Conservation (phyloP, 768 basidiomycete genomes). For the Termitomyces sp. region DNA sequence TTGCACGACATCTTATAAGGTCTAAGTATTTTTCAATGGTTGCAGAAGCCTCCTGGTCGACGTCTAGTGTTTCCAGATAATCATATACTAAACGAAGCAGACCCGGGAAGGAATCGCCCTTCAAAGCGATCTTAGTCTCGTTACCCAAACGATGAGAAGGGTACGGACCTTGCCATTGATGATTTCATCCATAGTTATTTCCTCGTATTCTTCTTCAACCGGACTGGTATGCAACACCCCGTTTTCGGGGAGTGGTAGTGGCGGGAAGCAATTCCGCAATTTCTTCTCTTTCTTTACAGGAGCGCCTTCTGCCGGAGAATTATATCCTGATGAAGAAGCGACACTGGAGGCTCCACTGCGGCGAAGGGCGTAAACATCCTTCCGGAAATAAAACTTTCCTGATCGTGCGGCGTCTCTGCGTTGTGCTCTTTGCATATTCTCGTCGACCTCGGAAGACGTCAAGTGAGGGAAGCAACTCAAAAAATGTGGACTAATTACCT, state of each 20-base stretch:
- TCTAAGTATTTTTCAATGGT: constrained; percentile 78
- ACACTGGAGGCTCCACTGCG: constrained; percentile 37
- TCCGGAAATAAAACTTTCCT: constrained; percentile 89
- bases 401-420: constrained; percentile 67
- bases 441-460: constrained; percentile 69
- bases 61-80: constrained; percentile 85
- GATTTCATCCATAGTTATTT: constrained; percentile 90
- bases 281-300: constrained; percentile 55
- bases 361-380: constrained; percentile 68
- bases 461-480: neutral
- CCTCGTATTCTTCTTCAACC: constrained; percentile 82
- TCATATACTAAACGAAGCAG: constrained; percentile 76
- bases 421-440: constrained; percentile 94
- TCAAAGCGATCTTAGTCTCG: neutral
- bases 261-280: constrained; percentile 70
- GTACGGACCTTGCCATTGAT: constrained; percentile 82
- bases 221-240: constrained; percentile 35
- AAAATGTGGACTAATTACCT: constrained; percentile 42
- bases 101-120: constrained; percentile 73
- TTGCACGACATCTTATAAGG: constrained; percentile 71
- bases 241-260: constrained; percentile 47
- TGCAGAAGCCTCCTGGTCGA: constrained; percentile 52
- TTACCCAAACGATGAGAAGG: neutral
- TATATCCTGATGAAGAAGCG: constrained; percentile 43
- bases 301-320: constrained; percentile 30